These are phyloP conservation scores for Hirsutella thompsonii DNA, from an alignment of 2,329 filamentous ascomycete species.

Conservation along the genomic window DNA sequence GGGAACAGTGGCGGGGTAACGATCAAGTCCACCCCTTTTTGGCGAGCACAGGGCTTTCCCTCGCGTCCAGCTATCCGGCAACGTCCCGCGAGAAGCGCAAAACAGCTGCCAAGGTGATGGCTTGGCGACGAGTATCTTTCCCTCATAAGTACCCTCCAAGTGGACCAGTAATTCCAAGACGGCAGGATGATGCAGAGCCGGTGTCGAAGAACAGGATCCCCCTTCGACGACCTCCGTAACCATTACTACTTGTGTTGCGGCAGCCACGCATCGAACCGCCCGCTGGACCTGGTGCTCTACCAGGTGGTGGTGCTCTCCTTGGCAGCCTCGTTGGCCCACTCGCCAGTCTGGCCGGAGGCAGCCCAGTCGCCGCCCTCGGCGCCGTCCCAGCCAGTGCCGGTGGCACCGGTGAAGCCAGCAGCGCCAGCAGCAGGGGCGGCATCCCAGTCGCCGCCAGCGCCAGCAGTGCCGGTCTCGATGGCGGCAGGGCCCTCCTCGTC, in stretches of 20 bases:
- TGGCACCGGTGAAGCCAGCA: slow-evolving; percentile 59
- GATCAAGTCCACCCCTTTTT: slow-evolving; percentile 73
- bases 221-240: slow-evolving; percentile 3
- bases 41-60: slow-evolving; percentile 97
- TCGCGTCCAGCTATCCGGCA: slow-evolving; percentile 30
- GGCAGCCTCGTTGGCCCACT: slow-evolving; percentile 52
- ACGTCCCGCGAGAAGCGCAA: slow-evolving; percentile 4
- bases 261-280: background rate
- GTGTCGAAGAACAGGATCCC: too few relatives aligned
- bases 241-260: slow-evolving; percentile 3
- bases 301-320: slow-evolving; percentile 35
- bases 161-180: slow-evolving; percentile 26
- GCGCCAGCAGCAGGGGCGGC: slow-evolving; percentile 51
- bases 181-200: too few relatives aligned
- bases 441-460: slow-evolving; percentile 70
- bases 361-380: slow-evolving; percentile 51
- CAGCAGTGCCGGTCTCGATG: slow-evolving; percentile 66
- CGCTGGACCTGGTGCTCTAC: slow-evolving; percentile 19
- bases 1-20: slow-evolving; percentile 51
- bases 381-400: slow-evolving; percentile 45
- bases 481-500: slow-evolving; percentile 74
- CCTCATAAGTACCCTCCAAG: slow-evolving; percentile 83
- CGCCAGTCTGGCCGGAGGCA: slow-evolving; percentile 46
- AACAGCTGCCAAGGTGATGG: slow-evolving; percentile 6
- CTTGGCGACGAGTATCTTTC: slow-evolving; percentile 74